Percentiles rank a stretch among this genome's conserved stretches.
These are phyloP conservation scores for Haemoproteus tartakovskyi DNA, from an alignment of 169 alveolate species.

Conservation along the genomic window DNA sequence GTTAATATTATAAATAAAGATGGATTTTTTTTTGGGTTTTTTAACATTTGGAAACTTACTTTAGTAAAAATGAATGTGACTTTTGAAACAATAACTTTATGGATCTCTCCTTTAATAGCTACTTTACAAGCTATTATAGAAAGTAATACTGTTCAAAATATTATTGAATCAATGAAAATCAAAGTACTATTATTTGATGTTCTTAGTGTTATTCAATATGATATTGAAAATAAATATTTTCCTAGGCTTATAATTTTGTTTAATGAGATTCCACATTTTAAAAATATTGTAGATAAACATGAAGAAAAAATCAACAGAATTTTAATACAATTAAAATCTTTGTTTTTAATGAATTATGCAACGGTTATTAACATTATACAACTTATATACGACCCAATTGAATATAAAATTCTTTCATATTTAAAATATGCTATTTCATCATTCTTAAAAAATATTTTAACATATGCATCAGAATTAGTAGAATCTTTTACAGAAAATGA, in stretches of 20 bases:
- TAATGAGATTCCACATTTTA: no score
- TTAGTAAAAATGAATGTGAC: slow-evolving; percentile 41
- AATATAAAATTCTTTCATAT: slow-evolving; percentile 14
- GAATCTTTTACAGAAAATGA: slow-evolving; percentile 11
- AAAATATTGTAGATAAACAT: no score
- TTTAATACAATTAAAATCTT: slow-evolving; percentile 22
- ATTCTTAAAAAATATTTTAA: slow-evolving; percentile 23
- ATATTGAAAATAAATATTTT: no score
- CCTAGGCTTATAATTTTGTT: no score
- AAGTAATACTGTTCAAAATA: slow-evolving; percentile 11
- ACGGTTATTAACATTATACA: slow-evolving; percentile 39
- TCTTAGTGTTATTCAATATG: no score
- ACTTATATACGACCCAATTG: slow-evolving; percentile 50
- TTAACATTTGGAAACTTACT: slow-evolving; percentile 7
- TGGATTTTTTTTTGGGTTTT: slow-evolving; percentile 27
- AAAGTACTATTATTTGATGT: no score
- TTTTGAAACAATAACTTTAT: slow-evolving; percentile 7
- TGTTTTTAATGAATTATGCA: slow-evolving; percentile 47
- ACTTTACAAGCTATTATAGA: slow-evolving; percentile 9
- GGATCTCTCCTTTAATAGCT: slow-evolving; percentile 3
- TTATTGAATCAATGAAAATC: no score
- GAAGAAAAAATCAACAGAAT: slow-evolving; percentile 29
- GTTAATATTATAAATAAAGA: slow-evolving; percentile 13
- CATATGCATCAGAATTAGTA: slow-evolving; percentile 15
- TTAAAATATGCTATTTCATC: slow-evolving; percentile 29